Conservation (phyloP, 208 protist species). For the Acanthamoeba rhysodes region DNA sequence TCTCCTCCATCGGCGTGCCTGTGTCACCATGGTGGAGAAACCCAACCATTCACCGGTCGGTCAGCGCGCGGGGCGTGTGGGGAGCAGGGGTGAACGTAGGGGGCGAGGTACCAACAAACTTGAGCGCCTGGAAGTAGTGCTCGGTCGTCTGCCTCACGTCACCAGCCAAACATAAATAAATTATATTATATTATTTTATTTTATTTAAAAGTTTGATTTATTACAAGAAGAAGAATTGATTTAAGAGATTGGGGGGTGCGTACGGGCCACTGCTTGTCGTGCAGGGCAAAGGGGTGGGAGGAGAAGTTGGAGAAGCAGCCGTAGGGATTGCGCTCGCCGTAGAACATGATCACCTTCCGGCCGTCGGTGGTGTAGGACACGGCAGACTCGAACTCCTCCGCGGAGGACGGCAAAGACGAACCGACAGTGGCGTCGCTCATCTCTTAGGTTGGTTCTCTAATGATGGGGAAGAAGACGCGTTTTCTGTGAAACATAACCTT, state of each 20-base stretch:
- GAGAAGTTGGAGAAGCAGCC: conserved; percentile 70
- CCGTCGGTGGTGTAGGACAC: background rate
- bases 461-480: no score
- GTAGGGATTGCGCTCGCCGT: conserved; percentile 5
- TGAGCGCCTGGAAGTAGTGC: conserved; percentile 75
- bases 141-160: conserved; percentile 27
- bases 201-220: no score
- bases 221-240: no score
- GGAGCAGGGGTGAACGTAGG: background rate
- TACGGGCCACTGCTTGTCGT: conserved; percentile 14
- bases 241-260: no score
- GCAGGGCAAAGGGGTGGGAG: background rate
- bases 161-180: background rate
- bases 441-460: no score
- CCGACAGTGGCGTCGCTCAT: background rate
- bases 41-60: background rate
- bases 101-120: conserved; percentile 9
- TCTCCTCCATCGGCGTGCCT: conserved; percentile 29
- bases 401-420: background rate
- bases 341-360: conserved; percentile 35
- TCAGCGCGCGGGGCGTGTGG: no score
- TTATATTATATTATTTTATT: no score
- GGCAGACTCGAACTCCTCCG: background rate
- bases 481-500: no score
- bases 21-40: background rate